Percentiles rank a stretch among this genome's conserved stretches.
Conservation (phyloP, 306 rosid genomes). For the Dryas alaskensis region DNA sequence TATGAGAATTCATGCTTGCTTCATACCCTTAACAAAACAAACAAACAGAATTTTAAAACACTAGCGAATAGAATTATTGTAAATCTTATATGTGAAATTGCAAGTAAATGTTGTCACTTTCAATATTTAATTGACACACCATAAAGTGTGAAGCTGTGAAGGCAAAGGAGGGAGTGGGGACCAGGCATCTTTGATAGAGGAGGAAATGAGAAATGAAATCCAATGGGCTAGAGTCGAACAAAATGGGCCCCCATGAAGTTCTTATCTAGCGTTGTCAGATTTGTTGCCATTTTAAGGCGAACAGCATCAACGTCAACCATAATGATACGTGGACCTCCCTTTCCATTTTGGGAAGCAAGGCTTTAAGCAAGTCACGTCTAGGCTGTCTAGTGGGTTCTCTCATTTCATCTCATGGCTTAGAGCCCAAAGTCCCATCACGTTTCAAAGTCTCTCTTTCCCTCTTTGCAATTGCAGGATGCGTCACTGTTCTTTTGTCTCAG, state of each 20-base stretch:
- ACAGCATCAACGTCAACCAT: conserved; percentile 54
- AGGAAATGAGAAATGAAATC: not conserved
- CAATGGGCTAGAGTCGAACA: conserved; percentile 30
- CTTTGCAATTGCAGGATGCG: no score
- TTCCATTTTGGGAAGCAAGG: conserved; percentile 39
- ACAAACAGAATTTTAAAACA: no score
- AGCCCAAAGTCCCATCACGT: no score
- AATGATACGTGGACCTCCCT: conserved; percentile 45
- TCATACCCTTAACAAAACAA: no score
- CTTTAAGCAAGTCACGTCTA: conserved; percentile 52
- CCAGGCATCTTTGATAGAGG: not conserved
- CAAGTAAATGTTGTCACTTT: not conserved
- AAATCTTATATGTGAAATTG: not conserved
- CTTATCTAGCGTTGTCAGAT: conserved; percentile 35
- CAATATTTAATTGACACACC: not conserved
- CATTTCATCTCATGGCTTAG: not conserved
- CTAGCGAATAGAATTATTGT: no score
- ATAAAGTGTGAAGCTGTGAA: not conserved
- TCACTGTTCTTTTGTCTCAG: not conserved
- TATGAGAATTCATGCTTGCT: no score
- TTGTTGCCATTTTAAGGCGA: conserved; percentile 35
- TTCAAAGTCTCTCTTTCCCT: no score
- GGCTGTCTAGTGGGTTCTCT: not conserved
- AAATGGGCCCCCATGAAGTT: conserved; percentile 26
- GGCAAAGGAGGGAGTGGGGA: conserved; percentile 30